These are phyloP conservation scores for Picea sitchensis DNA, from an alignment of 75 land plant genomes.

Conservation along the genomic window DNA sequence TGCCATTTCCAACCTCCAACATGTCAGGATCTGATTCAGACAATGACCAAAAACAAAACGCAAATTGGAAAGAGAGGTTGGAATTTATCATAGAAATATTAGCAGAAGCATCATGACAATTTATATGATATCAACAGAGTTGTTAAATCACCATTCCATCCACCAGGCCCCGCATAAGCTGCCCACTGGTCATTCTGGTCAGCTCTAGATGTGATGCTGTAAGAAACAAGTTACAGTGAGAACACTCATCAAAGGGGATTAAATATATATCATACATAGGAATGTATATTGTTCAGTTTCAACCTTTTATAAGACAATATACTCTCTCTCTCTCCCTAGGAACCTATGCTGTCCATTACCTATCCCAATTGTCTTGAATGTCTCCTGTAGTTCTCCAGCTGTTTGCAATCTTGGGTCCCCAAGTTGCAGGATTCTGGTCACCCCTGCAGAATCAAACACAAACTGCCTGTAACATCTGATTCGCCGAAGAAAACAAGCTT, in stretches of 20 bases:
- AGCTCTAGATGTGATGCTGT: slow-evolving; percentile 55
- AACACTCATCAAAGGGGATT: background rate
- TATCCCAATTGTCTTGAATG: slow-evolving; percentile 77
- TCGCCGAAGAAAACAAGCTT: too few species aligned
- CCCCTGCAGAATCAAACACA: slow-evolving; percentile 45
- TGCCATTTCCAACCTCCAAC: slow-evolving; percentile 97
- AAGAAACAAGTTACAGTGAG: slow-evolving; percentile 5
- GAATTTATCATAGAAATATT: background rate
- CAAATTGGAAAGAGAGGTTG: too few species aligned
- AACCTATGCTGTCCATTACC: slow-evolving; percentile 28
- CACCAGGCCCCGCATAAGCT: slow-evolving; percentile 70
- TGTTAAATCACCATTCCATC: slow-evolving; percentile 67
- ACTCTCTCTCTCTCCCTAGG: too few species aligned
- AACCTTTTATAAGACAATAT: background rate
- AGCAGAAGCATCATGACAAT: background rate
- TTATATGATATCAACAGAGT: background rate
- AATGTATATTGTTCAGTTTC: background rate
- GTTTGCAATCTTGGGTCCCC: slow-evolving; percentile 66
- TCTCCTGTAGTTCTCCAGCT: slow-evolving; percentile 95
- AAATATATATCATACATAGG: background rate
- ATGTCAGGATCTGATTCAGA: slow-evolving; percentile 84
- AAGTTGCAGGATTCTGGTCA: slow-evolving; percentile 61
- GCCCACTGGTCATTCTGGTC: slow-evolving; percentile 72
- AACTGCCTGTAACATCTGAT: background rate
- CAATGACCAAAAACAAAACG: background rate